Conservation (phyloP, 2,329 filamentous ascomycete species). For the Stenocarpella maydis region DNA sequence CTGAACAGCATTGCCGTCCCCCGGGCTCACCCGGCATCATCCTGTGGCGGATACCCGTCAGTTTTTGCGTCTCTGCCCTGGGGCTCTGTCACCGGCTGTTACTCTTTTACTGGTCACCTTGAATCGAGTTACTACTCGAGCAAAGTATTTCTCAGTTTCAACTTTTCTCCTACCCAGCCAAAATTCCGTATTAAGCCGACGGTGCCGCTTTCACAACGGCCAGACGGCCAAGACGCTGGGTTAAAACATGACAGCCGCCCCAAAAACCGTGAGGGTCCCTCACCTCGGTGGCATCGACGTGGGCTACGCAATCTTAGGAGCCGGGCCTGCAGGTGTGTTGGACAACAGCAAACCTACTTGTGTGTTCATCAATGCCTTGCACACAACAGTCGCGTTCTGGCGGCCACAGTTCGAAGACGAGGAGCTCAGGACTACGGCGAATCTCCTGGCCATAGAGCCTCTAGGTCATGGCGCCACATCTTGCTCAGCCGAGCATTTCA, state of each 20-base stretch:
- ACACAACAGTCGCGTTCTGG: constrained; percentile 57
- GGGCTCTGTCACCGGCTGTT: background rate
- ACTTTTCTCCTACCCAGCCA: background rate
- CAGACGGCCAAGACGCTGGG: too few species aligned
- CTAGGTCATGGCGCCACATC: constrained; percentile 60
- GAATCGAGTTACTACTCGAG: background rate
- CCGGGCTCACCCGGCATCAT: too few species aligned
- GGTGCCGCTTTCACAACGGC: background rate
- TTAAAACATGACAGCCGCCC: constrained; percentile 46
- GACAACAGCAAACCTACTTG: constrained; percentile 60
- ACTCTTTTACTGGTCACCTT: background rate
- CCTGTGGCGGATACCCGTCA: background rate
- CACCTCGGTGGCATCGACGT: constrained; percentile 57
- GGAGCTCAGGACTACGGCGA: constrained; percentile 50
- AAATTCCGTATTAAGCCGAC: too few species aligned
- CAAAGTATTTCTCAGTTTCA: background rate
- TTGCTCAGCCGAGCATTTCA: constrained; percentile 54
- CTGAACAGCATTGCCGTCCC: background rate
- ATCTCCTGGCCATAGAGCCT: constrained; percentile 61
- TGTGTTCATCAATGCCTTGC: constrained; percentile 62
- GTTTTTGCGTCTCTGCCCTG: background rate
- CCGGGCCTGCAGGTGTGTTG: constrained; percentile 38
- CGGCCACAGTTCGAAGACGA: constrained; percentile 52
- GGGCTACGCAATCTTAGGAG: constrained; percentile 47
- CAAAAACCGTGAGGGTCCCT: constrained; percentile 53